A percentile compares a stretch with the other conserved stretches of the same genome.
Conservation (phyloP, 2,329 filamentous ascomycete genomes). For the Purpureocillium lavendulum region DNA sequence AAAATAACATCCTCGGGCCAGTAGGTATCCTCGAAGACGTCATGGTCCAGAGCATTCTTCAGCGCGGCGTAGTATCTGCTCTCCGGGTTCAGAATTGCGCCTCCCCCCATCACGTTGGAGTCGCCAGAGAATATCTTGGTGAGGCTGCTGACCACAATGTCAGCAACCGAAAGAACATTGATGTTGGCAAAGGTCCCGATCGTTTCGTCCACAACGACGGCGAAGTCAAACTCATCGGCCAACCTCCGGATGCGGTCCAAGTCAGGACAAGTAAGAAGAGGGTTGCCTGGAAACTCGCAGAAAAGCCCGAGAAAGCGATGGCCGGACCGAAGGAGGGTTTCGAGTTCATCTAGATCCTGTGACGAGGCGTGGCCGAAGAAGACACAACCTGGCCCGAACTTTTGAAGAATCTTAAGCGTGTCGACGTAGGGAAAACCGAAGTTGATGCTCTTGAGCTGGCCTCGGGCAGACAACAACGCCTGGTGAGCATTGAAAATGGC, state of each 20-base stretch:
- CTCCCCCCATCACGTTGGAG: slow-evolving; percentile 96
- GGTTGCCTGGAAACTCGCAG: slow-evolving; percentile 93
- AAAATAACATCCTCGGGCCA: slow-evolving; percentile 94
- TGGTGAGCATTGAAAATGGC: slow-evolving; percentile 86
- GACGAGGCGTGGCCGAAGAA: slow-evolving; percentile 80
- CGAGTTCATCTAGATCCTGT: slow-evolving; percentile 76
- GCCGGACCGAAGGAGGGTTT: slow-evolving; percentile 59
- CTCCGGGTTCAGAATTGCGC: slow-evolving; percentile 55
- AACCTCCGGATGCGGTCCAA: slow-evolving; percentile 70
- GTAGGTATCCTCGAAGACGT: slow-evolving; percentile 76
- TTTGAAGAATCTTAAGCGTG: slow-evolving; percentile 88
- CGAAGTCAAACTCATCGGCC: slow-evolving; percentile 79
- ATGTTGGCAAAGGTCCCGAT: slow-evolving; percentile 96
- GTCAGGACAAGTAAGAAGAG: slow-evolving; percentile 77
- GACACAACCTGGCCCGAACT: slow-evolving; percentile 80
- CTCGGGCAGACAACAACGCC: slow-evolving; percentile 56
- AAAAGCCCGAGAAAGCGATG: slow-evolving; percentile 78
- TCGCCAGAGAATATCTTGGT: slow-evolving; percentile 98
- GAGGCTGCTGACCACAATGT: slow-evolving; percentile 87
- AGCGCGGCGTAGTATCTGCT: slow-evolving; percentile 61
- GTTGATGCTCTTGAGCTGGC: slow-evolving; percentile 67
- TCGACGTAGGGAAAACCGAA: slow-evolving; percentile 98
- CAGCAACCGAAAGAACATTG: slow-evolving; percentile 80
- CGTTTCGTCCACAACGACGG: slow-evolving; percentile 88
- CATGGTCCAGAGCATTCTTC: slow-evolving; percentile 51